Percentiles rank a stretch among this genome's conserved stretches.
Conservation (phyloP, 2,329 filamentous ascomycete species). For the Cadophora sp. region DNA sequence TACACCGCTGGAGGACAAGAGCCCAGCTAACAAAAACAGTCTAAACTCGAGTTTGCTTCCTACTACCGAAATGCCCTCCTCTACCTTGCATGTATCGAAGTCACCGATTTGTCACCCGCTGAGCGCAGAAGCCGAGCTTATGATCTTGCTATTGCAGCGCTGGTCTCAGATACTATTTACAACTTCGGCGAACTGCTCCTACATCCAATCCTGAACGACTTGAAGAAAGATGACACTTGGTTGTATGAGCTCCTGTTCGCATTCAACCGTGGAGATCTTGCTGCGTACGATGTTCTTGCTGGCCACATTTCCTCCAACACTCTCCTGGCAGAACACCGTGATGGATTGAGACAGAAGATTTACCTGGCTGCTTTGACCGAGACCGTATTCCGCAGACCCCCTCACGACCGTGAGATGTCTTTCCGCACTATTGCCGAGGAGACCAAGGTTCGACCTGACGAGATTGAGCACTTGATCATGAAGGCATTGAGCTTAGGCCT, state of each 20-base stretch:
- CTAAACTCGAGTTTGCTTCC: slow-evolving; percentile 89
- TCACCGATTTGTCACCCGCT: slow-evolving; percentile 72
- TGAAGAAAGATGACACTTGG: slow-evolving; percentile 83
- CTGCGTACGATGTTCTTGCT: slow-evolving; percentile 82
- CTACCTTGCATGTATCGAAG: slow-evolving; percentile 94
- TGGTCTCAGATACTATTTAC: slow-evolving; percentile 96
- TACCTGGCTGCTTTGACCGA: slow-evolving; percentile 96
- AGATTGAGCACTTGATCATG: slow-evolving; percentile 99
- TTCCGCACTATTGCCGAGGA: slow-evolving; percentile 88
- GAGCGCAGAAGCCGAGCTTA: slow-evolving; percentile 88
- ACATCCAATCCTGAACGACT: slow-evolving; percentile 90
- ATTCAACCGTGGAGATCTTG: slow-evolving; percentile 94
- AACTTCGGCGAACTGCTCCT: slow-evolving; percentile 99
- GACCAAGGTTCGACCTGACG: slow-evolving; percentile 87
- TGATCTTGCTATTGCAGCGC: slow-evolving; percentile 88
- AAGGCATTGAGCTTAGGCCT: slow-evolving; percentile 96
- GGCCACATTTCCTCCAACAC: slow-evolving; percentile 81
- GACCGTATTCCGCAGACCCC: slow-evolving; percentile 92
- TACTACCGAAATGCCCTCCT: slow-evolving; percentile 98
- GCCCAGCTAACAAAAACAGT: slow-evolving; percentile 48
- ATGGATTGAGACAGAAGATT: slow-evolving; percentile 95
- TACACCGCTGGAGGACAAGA: not conserved
- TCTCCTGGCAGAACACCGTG: slow-evolving; percentile 78
- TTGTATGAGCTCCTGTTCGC: slow-evolving; percentile 94
- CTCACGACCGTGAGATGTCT: slow-evolving; percentile 93